Percentiles rank a stretch among this genome's conserved stretches.
phyloP scores from a whole-genome alignment of 148 eudicot species.

The Arbutus unedo region DNA sequence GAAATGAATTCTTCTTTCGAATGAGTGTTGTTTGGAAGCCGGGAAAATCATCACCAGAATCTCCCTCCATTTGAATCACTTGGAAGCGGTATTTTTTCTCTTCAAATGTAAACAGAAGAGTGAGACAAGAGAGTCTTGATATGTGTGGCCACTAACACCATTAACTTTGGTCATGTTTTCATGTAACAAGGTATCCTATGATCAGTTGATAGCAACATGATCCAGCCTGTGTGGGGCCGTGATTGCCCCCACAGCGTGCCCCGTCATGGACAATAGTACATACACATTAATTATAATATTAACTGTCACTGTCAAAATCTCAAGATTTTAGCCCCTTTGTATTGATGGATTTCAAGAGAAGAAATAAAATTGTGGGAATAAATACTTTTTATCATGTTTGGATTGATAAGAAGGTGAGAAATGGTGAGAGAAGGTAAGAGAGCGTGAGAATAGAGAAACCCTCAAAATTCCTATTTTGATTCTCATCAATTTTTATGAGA shows the following conservation, averaged over 20 bases:
- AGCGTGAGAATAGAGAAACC: too few species aligned
- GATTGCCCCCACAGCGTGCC: background rate
- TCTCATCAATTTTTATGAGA: too few species aligned
- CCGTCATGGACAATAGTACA: background rate
- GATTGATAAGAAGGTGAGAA: too few species aligned
- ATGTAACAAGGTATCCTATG: background rate
- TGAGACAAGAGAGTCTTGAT: background rate
- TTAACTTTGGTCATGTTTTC: background rate
- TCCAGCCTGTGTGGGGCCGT: slow-evolving; percentile 12
- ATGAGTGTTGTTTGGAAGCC: slow-evolving; percentile 15
- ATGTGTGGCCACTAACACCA: background rate
- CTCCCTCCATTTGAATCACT: background rate
- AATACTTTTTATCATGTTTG: too few species aligned
- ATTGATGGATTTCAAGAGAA: too few species aligned
- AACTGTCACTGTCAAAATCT: too few species aligned
- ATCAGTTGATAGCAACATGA: background rate
- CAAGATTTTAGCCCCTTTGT: too few species aligned
- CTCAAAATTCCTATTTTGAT: too few species aligned
- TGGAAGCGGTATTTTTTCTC: too few species aligned
- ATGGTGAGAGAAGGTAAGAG: too few species aligned
- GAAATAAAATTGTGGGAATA: too few species aligned
- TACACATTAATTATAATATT: background rate
- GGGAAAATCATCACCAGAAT: slow-evolving; percentile 9
- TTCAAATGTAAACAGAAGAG: too few species aligned
- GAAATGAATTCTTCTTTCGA: slow-evolving; percentile 34